These are phyloP conservation scores for Candida incommunis DNA, from an alignment of 805 yeast genomes.

Conservation along the genomic window DNA sequence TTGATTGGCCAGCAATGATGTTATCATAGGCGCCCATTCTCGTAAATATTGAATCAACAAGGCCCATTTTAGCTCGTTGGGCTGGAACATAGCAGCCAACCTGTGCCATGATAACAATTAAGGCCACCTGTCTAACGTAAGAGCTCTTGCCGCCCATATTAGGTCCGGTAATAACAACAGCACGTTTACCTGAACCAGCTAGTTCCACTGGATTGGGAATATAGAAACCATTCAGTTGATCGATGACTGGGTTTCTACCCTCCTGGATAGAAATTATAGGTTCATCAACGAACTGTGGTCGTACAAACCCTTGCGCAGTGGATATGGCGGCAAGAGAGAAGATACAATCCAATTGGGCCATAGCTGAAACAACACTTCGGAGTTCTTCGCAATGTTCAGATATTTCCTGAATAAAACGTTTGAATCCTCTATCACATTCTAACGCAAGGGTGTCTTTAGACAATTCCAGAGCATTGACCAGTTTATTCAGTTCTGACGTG, in stretches of 20 bases:
- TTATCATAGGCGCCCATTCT: slow-evolving; percentile 76
- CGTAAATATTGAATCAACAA: slow-evolving; percentile 45
- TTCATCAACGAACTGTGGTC: slow-evolving; percentile 35
- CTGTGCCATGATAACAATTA: slow-evolving; percentile 59
- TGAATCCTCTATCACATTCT: slow-evolving; percentile 35
- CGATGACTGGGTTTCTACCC: slow-evolving; percentile 59
- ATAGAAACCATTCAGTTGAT: slow-evolving; percentile 31
- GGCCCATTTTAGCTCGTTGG: slow-evolving; percentile 39
- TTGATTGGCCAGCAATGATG: slow-evolving; percentile 59
- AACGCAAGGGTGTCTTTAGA: slow-evolving; percentile 39
- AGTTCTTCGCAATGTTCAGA: slow-evolving; percentile 26
- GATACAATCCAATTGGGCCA: slow-evolving; percentile 53
- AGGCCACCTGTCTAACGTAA: slow-evolving; percentile 59
- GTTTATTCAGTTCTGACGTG: slow-evolving; percentile 39
- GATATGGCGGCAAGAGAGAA: slow-evolving; percentile 53
- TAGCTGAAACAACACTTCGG: slow-evolving; percentile 28
- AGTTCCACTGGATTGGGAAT: slow-evolving; percentile 56
- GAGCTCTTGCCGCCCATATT: slow-evolving; percentile 85
- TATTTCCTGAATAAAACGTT: slow-evolving; percentile 25
- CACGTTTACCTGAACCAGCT: slow-evolving; percentile 31
- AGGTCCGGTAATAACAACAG: slow-evolving; percentile 66
- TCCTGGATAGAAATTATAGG: slow-evolving; percentile 36
- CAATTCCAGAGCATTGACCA: slow-evolving; percentile 43
- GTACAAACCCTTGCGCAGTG: slow-evolving; percentile 29
- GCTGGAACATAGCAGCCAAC: slow-evolving; percentile 71